Evolutionary conservation across 1,139 yeast genomes (phyloP).

Genomic region (Sugiyamaella xylanicola): DNA sequence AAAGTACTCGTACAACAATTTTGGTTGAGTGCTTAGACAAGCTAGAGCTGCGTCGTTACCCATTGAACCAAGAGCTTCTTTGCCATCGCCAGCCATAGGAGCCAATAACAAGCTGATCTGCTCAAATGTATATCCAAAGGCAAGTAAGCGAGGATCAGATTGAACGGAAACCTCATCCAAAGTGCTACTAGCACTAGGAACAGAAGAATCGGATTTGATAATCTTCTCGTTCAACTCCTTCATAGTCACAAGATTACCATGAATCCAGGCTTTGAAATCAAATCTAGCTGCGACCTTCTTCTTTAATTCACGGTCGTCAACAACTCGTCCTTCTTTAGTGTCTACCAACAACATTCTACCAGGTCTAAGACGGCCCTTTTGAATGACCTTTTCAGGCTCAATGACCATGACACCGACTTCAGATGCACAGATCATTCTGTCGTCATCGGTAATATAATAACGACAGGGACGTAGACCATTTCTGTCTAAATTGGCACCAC

Average conservation of each 20-base stretch:
- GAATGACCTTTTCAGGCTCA: conserved; percentile 77
- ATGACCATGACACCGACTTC: conserved; percentile 97
- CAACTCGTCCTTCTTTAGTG: conserved; percentile 88
- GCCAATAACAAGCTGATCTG: conserved; percentile 81
- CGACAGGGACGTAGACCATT: conserved; percentile 98
- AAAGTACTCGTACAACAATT: conserved; percentile 87
- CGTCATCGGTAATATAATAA: conserved; percentile 92
- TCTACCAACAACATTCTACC: conserved; percentile 96
- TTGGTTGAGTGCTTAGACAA: conserved; percentile 91
- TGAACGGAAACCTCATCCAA: conserved; percentile 53
- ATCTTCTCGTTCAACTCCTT: conserved; percentile 70
- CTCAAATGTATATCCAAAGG: conserved; percentile 92
- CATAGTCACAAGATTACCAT: conserved; percentile 81
- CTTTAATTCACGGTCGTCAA: conserved; percentile 89
- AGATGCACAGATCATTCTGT: conserved; percentile 95
- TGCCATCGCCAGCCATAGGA: conserved; percentile 91
- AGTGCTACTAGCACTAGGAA: conserved; percentile 29
- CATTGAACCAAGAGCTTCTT: conserved; percentile 97
- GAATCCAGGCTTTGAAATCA: conserved; percentile 93
- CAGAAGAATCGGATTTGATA: conserved; percentile 47
- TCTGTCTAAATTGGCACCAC: conserved; percentile 97
- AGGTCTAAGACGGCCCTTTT: conserved; percentile 93
- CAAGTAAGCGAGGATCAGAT: conserved; percentile 78
- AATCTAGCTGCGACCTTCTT: conserved; percentile 76
- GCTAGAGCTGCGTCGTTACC: conserved; percentile 98